Percentiles rank a stretch among this genome's conserved stretches.
These are phyloP conservation scores for Colletotrichum paranaense DNA, from an alignment of 2,329 filamentous ascomycete genomes.

Conservation along the genomic window DNA sequence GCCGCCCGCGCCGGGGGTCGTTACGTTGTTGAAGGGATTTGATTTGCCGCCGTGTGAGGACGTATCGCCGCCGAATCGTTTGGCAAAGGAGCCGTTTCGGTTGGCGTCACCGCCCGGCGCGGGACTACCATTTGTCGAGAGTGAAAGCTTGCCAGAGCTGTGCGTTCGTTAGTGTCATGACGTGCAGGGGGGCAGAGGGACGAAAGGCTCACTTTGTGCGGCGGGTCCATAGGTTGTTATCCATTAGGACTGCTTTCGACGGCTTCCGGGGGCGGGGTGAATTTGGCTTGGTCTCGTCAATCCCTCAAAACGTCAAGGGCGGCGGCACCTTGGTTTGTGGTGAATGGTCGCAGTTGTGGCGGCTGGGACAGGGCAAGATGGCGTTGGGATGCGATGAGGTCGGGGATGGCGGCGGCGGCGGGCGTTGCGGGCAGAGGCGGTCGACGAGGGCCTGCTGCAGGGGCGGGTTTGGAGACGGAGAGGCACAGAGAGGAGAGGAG, in stretches of 20 bases:
- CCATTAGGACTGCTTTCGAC: slow-evolving; percentile 60
- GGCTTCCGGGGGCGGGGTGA: slow-evolving; percentile 21
- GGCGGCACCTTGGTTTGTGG: slow-evolving; percentile 31
- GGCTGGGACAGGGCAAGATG: slow-evolving; percentile 30
- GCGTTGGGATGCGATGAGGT: slow-evolving; percentile 26
- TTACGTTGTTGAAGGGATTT: slow-evolving; percentile 83
- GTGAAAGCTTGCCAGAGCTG: slow-evolving; percentile 90
- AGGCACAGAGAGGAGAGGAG: background rate
- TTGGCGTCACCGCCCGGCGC: slow-evolving; percentile 63
- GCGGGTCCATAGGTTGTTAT: slow-evolving; percentile 80
- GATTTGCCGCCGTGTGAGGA: slow-evolving; percentile 80
- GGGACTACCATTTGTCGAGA: slow-evolving; percentile 75
- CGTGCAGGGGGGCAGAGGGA: slow-evolving; percentile 31
- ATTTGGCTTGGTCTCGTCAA: slow-evolving; percentile 17
- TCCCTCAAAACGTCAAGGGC: slow-evolving; percentile 32
- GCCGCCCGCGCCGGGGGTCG: slow-evolving; percentile 75
- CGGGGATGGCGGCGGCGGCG: slow-evolving; percentile 29
- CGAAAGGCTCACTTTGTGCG: slow-evolving; percentile 77
- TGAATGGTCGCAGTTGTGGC: slow-evolving; percentile 32
- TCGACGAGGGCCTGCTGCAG: slow-evolving; percentile 32
- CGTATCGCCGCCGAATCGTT: slow-evolving; percentile 79
- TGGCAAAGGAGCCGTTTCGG: slow-evolving; percentile 73
- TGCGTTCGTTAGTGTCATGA: slow-evolving; percentile 7
- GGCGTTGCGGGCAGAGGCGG: slow-evolving; percentile 13
- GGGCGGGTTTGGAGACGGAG: slow-evolving; percentile 11